Base-by-base conservation (phyloP, 371 early-diverging fungal genomes). In the Caulochytrium protostelioides region DNA sequence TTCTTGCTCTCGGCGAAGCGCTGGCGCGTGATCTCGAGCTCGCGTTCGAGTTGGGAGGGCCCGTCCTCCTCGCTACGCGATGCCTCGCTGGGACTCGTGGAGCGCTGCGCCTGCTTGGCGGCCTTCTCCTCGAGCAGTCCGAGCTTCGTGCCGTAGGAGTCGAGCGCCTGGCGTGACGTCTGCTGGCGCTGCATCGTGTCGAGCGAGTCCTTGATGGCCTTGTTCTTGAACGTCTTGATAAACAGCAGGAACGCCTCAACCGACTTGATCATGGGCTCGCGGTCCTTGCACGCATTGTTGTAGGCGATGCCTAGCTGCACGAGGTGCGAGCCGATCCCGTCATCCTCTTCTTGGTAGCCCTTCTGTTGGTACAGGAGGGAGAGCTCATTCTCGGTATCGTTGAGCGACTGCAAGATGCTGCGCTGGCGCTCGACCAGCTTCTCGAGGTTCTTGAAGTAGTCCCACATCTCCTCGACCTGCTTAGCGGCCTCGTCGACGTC, bases 401-500 rank as follows among this genome's bases (percentile, higher is more conserved):
- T 54, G 17, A 58, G 29, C 28, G 40, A 40, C 23, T 42, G 39
- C 22, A 58, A 22, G 17, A 46, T 48, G 17, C 18, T 22, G 9
- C 36, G 30, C 20, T 58, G 59, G 28, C 38, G 34, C 24, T 39
- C 46, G 15, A 54, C 43, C 30, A 54, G 19, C 36, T 50, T 49
- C 20, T 41, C 50, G 8, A 58, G 38, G 22, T 46, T 40, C 28
- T 34, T 23, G 30, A 54, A 57, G 38, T 52, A 57, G 4, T 31
- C 35, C 34, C 41, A 35, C 54, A 57, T 47, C 7, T 28, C 41
- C 27, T 53, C 37, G 6, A 57, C 50, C 16, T 54, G 51, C 28
- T 52, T 44, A 4, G 39, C 46, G 3, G 58, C 51, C 22, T 57
- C 58, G 27, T 57, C 58, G 17, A 57, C 58, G 46, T 57, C 58